These are phyloP conservation scores for Paradendryphiella salina DNA, from an alignment of 2,329 filamentous ascomycete species.

Conservation along the genomic window DNA sequence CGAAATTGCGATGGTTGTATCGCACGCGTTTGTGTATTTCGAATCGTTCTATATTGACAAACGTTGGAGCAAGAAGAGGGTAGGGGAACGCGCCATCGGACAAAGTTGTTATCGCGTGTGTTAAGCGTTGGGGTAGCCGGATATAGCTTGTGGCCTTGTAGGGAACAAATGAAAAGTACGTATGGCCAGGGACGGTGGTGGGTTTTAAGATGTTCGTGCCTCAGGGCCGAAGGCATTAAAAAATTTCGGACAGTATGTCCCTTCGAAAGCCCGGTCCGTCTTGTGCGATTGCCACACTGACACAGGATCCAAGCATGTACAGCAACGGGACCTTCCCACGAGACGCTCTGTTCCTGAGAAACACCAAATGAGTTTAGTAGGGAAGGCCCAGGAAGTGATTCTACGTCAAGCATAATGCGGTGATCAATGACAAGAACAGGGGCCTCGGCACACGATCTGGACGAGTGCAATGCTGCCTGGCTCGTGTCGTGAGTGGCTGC, in stretches of 20 bases:
- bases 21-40: constrained; percentile 49
- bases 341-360: constrained; percentile 51
- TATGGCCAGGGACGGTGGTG: constrained; percentile 43
- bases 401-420: constrained; percentile 52
- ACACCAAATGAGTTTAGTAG: constrained; percentile 48
- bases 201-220: constrained; percentile 47
- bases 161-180: constrained; percentile 32
- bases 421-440: constrained; percentile 49
- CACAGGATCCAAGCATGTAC: constrained; percentile 47
- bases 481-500: constrained; percentile 49
- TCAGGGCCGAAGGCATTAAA: constrained; percentile 46
- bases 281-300: constrained; percentile 50
- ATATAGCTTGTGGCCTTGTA: constrained; percentile 44
- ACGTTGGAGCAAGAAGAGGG: constrained; percentile 45
- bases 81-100: constrained; percentile 44
- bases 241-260: constrained; percentile 44
- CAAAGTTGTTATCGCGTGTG: constrained; percentile 45
- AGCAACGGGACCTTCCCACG: constrained; percentile 46
- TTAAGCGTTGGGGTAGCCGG: constrained; percentile 46
- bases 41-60: constrained; percentile 49
- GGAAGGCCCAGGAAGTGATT: constrained; percentile 48
- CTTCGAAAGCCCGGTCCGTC: constrained; percentile 44
- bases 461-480: constrained; percentile 44
- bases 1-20: constrained; percentile 43
- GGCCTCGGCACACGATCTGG: constrained; percentile 46